Evolutionary conservation across 371 early-diverging fungal species (phyloP), one percentile per base, ranked within the genome.

Genomic region (Mucor mucedo): DNA sequence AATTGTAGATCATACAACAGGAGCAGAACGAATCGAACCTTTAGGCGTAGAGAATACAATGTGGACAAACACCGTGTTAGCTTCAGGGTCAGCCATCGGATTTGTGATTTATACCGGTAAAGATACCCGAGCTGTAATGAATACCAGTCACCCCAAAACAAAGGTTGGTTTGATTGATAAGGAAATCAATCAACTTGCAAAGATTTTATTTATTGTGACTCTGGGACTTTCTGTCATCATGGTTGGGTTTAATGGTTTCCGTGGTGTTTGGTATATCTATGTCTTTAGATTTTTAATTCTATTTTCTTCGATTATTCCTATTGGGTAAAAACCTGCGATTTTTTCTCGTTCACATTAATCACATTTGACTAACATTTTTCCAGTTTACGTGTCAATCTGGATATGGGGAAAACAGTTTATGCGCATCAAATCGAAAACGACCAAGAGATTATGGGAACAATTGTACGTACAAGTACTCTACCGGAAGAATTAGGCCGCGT

Each of bases 401-500:
- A 99, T 70, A 93, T 98, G 94, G 98, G 98, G 5, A 95, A 98
- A 75, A 90, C 94, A 1, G 89, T 94, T 4, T 99, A 98, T 78
- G 89, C 92, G 30, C 76, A 84, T 65, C 87, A 88, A 58, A 98
- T 97, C 29, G 89, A 92, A 85, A 79, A 83, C 14, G 97, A 98
- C 65, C 49, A 66, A 4, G 86, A 89, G 49, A 97, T 97, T 38
- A 81, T 84, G 2, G 93, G 85, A n/a, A 94, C 96, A 0, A 90
- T 98, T 47, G 98, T 98, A 8, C 85, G 99, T 33, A 98, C 95
- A 14, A 92, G 92, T 59, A 95, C 95, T 39, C 89, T 99, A n/a
- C 97, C 98, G n/a, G 99, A 99, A 78, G 99, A 99, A 72, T 87
- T 99, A 1, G 99, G 99, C 3, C 86, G 98, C 28, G 92, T 99